Base-by-base conservation (phyloP, 2,329 filamentous ascomycete species). In the Zasmidium cellare region DNA sequence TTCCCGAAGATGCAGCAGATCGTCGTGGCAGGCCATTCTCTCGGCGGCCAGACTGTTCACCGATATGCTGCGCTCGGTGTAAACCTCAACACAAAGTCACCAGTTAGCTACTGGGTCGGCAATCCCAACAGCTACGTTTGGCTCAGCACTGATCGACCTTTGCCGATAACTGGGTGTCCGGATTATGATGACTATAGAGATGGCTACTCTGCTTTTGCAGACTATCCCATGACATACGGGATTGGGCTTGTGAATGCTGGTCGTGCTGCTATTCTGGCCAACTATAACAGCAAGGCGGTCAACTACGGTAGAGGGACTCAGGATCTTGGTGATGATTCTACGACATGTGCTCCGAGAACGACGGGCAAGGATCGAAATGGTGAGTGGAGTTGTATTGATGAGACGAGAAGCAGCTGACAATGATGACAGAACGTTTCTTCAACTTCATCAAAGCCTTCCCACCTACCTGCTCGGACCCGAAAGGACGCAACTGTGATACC, bases 1-100 rank as follows among this genome's bases (percentile, higher is more conserved):
- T 75, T 72, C 54, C 72, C 72, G 1, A 72, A 73, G 55, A 61
- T 75, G 61, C 69, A 72, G 12, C 72, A 74, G 55, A 72, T 74
- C 19, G 71, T 74, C 35, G 63, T 75, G 25, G 71, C 71, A 52
- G 72, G 73, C 35, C 72, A 75, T 59, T 73, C 71, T 9, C 66
- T 73, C 9, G 72, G 72, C 16, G 72, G 57, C 12, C 72, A 75
- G 56, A 71, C 71, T 18, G 67, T 71, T 5, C 69, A 74, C 23
- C 69, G 72, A 12, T 75, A 74, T 60, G 72, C 68, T 9, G 67
- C 69, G 9, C 61, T 74, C 49, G 71, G 71, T 24, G 61, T 64
- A 31, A 56, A 60, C 19, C 59, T 70, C 14, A 61, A 59, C 41
- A 68, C 67, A 1, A 53, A 51, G 3, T 59, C 62, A 2, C 68